Percentiles rank a stretch among this genome's conserved stretches.
Evolutionary conservation across 2,329 filamentous ascomycete genomes (phyloP).

Genomic region (Tolypocladium tundrense): DNA sequence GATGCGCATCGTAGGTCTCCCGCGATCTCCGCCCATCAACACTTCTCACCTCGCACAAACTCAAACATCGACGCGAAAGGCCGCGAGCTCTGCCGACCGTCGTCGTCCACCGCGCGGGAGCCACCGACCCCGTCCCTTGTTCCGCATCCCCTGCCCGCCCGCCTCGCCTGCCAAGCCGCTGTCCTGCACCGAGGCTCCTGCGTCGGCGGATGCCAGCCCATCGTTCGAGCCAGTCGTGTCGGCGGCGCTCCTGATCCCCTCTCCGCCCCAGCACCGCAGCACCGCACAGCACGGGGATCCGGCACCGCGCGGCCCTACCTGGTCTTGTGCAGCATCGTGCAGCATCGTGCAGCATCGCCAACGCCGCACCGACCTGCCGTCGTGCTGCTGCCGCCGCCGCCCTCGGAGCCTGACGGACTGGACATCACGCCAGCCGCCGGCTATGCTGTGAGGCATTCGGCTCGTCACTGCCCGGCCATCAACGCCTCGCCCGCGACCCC

Average conservation of each 20-base stretch:
- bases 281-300: not conserved
- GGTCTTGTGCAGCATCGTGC: not conserved
- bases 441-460: slow-evolving; percentile 5
- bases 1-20: not conserved
- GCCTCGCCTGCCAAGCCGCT: not conserved
- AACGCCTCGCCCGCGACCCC: not conserved
- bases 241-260: not conserved
- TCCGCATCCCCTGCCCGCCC: not conserved
- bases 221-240: not conserved
- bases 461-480: not conserved
- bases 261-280: not conserved
- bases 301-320: not conserved
- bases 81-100: not conserved
- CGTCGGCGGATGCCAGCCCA: slow-evolving; percentile 1
- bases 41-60: not conserved
- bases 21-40: not conserved
- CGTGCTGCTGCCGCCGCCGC: not conserved
- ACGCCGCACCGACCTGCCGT: not conserved
- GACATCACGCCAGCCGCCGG: slow-evolving; percentile 1
- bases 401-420: slow-evolving; percentile 1
- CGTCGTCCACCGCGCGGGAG: not conserved
- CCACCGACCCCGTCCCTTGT: not conserved
- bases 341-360: not conserved
- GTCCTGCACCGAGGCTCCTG: not conserved
- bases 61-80: not conserved